Evolutionary conservation across 805 yeast species (phyloP).

Genomic region (Ogataea henricii): DNA sequence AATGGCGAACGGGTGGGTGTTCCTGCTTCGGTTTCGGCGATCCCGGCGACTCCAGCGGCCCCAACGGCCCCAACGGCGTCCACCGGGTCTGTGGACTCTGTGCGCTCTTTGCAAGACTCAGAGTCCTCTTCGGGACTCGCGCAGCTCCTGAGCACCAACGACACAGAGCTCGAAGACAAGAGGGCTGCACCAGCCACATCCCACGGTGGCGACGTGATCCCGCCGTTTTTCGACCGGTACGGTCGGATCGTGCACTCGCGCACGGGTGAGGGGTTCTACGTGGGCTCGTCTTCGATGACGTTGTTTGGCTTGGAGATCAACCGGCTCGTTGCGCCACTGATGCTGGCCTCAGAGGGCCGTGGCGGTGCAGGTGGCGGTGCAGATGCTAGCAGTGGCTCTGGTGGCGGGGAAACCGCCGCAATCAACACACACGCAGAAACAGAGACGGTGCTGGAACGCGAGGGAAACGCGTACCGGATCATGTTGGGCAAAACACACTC

Average conservation of each 20-base stretch:
- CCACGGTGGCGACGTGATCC: slow-evolving; percentile 54
- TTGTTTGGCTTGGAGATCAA: slow-evolving; percentile 77
- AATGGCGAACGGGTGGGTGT: background rate
- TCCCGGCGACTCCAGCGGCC: too few relatives aligned
- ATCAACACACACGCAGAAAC: slow-evolving; percentile 3
- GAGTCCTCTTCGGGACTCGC: background rate
- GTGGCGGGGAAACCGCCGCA: background rate
- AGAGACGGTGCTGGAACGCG: slow-evolving; percentile 68
- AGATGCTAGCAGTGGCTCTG: slow-evolving; percentile 1
- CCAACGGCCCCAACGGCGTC: background rate
- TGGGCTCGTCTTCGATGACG: slow-evolving; percentile 84
- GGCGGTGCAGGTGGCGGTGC: background rate
- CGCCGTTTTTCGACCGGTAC: slow-evolving; percentile 69
- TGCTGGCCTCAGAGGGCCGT: slow-evolving; percentile 8
- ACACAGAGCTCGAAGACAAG: background rate
- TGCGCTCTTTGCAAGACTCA: background rate
- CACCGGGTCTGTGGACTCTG: background rate
- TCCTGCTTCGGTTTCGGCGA: too few relatives aligned
- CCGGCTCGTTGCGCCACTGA: slow-evolving; percentile 39
- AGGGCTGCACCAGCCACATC: slow-evolving; percentile 4
- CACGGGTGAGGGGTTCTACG: slow-evolving; percentile 74
- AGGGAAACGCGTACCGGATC: slow-evolving; percentile 75
- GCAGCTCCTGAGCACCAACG: background rate
- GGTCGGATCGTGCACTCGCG: slow-evolving; percentile 73
- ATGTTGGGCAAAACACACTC: slow-evolving; percentile 68